A percentile compares a stretch with the other conserved stretches of the same genome.
Conservation (phyloP, 177 flowering plant species). For the Vitis hybrid region DNA sequence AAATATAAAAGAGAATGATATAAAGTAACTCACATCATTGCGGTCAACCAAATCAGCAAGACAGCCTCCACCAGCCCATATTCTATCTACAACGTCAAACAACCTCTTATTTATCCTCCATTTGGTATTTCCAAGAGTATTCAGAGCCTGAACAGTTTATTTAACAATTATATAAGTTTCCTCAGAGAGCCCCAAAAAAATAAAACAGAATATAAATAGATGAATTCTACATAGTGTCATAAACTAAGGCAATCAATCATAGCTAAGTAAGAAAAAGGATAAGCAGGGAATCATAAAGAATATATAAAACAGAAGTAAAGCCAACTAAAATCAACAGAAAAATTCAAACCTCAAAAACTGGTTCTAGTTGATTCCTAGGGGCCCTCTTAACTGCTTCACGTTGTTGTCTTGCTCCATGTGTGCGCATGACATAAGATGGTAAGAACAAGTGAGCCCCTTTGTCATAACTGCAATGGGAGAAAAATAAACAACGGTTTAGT, state of each 20-base stretch:
- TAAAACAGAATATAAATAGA: background rate
- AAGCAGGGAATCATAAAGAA: background rate
- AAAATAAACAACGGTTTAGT: background rate
- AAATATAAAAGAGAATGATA: background rate
- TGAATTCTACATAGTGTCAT: background rate
- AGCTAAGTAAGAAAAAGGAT: background rate
- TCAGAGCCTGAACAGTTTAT: conserved; percentile 46
- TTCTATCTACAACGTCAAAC: conserved; percentile 57
- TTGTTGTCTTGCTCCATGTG: conserved; percentile 68
- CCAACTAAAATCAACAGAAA: background rate
- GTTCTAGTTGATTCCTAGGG: conserved; percentile 43
- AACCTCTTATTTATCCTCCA: conserved; percentile 74
- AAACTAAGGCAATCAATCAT: background rate
- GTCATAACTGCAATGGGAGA: conserved; percentile 47
- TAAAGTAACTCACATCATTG: conserved; percentile 50
- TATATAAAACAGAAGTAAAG: background rate
- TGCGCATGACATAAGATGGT: conserved; percentile 77
- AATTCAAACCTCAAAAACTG: conserved; percentile 56
- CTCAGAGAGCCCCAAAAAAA: background rate
- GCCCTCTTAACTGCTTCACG: conserved; percentile 55
- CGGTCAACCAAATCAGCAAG: conserved; percentile 68
- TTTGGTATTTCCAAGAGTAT: conserved; percentile 69
- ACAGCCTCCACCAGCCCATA: conserved; percentile 77
- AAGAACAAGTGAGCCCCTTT: conserved; percentile 66
- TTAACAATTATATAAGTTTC: background rate